Evolutionary conservation across 1,284 basidiomycete genomes (phyloP).

Genomic region (Moesziomyces parantarcticus): DNA sequence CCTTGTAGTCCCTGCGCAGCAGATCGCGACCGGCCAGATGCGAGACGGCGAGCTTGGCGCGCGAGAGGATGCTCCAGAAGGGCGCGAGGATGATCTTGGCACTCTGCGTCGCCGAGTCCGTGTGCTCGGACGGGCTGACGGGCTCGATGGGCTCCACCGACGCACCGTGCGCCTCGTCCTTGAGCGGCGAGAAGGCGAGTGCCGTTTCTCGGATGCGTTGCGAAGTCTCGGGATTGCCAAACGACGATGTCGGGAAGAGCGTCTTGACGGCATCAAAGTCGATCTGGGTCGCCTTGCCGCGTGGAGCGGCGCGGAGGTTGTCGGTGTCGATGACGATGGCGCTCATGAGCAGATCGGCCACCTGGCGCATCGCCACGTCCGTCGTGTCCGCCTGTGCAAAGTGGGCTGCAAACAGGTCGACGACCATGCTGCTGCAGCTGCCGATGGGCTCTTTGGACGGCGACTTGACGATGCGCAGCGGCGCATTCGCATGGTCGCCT

Average conservation of each 20-base stretch:
- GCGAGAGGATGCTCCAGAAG: slow-evolving; percentile 72
- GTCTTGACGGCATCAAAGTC: slow-evolving; percentile 50
- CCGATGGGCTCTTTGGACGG: slow-evolving; percentile 54
- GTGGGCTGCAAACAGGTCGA: slow-evolving; percentile 41
- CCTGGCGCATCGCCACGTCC: slow-evolving; percentile 28
- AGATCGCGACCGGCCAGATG: slow-evolving; percentile 80
- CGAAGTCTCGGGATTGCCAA: slow-evolving; percentile 26
- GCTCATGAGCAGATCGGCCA: slow-evolving; percentile 63
- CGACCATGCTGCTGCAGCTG: slow-evolving; percentile 49
- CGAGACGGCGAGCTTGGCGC: slow-evolving; percentile 78
- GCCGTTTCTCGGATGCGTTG: slow-evolving; percentile 25
- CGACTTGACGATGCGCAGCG: slow-evolving; percentile 53
- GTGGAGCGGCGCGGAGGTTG: slow-evolving; percentile 53
- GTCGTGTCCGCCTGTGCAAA: slow-evolving; percentile 17
- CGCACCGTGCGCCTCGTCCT: not conserved
- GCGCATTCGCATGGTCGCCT: slow-evolving; percentile 72
- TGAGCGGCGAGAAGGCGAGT: slow-evolving; percentile 26
- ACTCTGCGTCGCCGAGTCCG: slow-evolving; percentile 30
- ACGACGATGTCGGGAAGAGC: slow-evolving; percentile 51
- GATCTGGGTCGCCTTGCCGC: slow-evolving; percentile 50
- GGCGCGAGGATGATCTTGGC: slow-evolving; percentile 59
- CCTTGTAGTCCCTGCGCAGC: slow-evolving; percentile 90
- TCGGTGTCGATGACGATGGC: slow-evolving; percentile 69
- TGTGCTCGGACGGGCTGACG: slow-evolving; percentile 31
- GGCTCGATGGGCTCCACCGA: slow-evolving; percentile 26